phyloP scores from a whole-genome alignment of 306 rosid genomes.

The Delonix regia region DNA sequence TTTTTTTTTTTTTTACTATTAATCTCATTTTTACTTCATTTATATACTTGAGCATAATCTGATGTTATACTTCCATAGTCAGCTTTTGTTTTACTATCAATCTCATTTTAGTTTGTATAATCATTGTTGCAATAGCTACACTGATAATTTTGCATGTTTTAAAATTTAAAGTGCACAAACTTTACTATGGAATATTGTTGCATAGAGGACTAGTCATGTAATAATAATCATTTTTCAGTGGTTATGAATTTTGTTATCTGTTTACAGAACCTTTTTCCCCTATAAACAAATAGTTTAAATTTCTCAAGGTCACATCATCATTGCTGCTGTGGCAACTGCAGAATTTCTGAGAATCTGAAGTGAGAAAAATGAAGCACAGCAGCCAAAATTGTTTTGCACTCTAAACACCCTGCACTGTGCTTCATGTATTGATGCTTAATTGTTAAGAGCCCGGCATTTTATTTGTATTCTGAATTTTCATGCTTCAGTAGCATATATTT shows the following conservation, averaged over 20 bases:
- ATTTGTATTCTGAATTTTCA: neutral
- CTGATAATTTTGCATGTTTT: neutral
- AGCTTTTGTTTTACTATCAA: too few relatives aligned
- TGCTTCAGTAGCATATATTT: neutral
- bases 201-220: neutral
- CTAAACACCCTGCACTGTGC: neutral
- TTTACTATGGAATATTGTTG: neutral
- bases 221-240: neutral
- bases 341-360: neutral
- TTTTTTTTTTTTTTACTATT: constrained; percentile 5
- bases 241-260: constrained; percentile 7
- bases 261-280: neutral
- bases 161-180: neutral
- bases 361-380: constrained; percentile 16
- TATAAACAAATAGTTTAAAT: neutral
- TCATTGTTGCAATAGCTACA: neutral
- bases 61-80: too few relatives aligned
- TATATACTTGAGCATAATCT: constrained; percentile 12
- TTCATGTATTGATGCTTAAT: constrained; percentile 10
- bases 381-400: neutral
- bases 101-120: constrained; percentile 15
- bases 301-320: neutral
- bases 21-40: neutral
- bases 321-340: constrained; percentile 10
- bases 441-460: neutral